These are phyloP conservation scores for Gaertneriomyces sp. DNA, from an alignment of 192 early-diverging fungal species.

Conservation along the genomic window DNA sequence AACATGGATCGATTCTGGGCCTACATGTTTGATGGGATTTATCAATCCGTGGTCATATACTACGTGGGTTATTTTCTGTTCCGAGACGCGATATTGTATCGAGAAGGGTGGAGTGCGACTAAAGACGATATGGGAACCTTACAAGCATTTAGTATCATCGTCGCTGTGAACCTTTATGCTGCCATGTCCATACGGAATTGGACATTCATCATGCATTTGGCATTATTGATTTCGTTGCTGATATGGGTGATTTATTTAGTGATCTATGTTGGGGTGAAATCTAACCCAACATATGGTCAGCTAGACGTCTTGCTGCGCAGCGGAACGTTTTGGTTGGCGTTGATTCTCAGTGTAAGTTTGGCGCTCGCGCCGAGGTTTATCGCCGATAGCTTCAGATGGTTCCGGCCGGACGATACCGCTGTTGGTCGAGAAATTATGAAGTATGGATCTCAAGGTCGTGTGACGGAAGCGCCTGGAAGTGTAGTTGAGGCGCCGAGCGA, in stretches of 20 bases:
- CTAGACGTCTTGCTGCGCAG: conserved; percentile 59
- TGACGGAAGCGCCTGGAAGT: too few species aligned
- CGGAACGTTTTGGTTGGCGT: conserved; percentile 71
- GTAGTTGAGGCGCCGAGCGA: too few species aligned
- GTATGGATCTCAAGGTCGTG: conserved; percentile 2
- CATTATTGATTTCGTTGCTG: conserved; percentile 62
- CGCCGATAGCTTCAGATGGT: conserved; percentile 15
- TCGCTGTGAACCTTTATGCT: conserved; percentile 76
- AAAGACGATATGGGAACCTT: conserved; percentile 72
- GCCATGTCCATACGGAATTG: conserved; percentile 79
- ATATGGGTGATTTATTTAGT: conserved; percentile 67
- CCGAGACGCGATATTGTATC: conserved; percentile 49
- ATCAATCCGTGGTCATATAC: conserved; percentile 80
- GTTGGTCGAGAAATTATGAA: conserved; percentile 46
- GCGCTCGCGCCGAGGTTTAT: conserved; percentile 70
- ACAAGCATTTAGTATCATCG: conserved; percentile 73
- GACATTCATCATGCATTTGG: conserved; percentile 71
- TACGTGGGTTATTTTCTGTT: conserved; percentile 74
- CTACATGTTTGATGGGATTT: conserved; percentile 86
- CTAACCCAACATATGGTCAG: conserved; percentile 68
- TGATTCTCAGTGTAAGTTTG: conserved; percentile 64
- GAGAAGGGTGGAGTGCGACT: conserved; percentile 51
- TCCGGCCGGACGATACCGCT: conserved; percentile 45
- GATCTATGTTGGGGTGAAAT: conserved; percentile 56
- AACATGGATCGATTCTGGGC: conserved; percentile 79